Evolutionary conservation across 768 basidiomycete genomes (phyloP), one percentile per base, ranked within the genome.

Genomic region (Mycena vitilis): DNA sequence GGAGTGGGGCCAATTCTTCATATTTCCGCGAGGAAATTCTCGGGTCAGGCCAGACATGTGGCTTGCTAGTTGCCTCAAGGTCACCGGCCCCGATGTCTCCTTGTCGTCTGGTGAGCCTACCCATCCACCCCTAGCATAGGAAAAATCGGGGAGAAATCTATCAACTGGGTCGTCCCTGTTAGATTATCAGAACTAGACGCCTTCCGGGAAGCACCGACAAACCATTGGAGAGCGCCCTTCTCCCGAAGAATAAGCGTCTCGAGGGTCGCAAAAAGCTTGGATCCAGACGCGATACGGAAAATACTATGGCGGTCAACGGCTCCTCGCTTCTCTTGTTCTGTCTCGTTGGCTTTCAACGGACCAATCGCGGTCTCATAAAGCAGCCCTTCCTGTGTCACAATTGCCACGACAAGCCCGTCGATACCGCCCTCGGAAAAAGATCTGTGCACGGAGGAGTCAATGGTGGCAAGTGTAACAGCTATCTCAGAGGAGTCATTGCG

Each of bases 31-130:
- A 8, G 78, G 78, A 53, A 66, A 77, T 58, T 75, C 75, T 16
- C 75, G 68, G 2, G 73, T 78, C 6, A 78, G 60, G 20, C 78
- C 78, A 16, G 76, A 76, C 75, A 77, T 75, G 44, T 78, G 78
- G 42, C 65, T 71, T 11, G 70, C 73, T 25, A 76, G 66, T 51
- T 76, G 75, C 20, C 71, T 63, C n/a, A 76, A 30, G 20, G 74
- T 76, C 23, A 76, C 69, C 20, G 65, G 75, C 16, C 44, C 66
- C 5, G 60, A 60, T 23, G 51, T 53, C n/a, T 36, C 47, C n/a
- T 13, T 20, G 20, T 2, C 13, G 8, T 49, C 44, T 5, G 30
- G 45, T 34, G 6, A 5, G 20, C 45, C 12, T 16, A 53, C 36
- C 70, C 70, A 71, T 49, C 61, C 66, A 36, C 61, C 61, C 2